Evolutionary conservation across 495 filamentous ascomycete genomes (phyloP).

Genomic region (Jackrogersella multiformis): DNA sequence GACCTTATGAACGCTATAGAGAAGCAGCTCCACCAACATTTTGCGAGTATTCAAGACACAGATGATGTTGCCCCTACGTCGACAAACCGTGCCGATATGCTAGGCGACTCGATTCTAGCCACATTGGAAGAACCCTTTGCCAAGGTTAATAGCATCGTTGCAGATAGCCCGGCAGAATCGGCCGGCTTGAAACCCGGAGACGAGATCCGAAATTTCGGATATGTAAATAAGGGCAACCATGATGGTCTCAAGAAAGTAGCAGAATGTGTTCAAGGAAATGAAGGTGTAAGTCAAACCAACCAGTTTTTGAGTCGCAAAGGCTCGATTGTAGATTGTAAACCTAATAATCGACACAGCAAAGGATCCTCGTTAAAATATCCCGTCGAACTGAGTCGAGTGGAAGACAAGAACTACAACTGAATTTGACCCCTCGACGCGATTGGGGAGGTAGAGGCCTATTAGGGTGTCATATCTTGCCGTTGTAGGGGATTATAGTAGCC

Average conservation of each 20-base stretch:
- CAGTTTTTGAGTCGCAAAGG: neutral
- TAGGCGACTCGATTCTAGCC: conserved; percentile 51
- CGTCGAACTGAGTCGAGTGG: conserved; percentile 56
- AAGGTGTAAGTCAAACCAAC: conserved; percentile 73
- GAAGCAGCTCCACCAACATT: conserved; percentile 81
- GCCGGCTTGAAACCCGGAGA: conserved; percentile 90
- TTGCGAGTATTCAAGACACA: conserved; percentile 60
- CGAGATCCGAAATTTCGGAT: conserved; percentile 82
- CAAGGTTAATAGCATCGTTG: conserved; percentile 83
- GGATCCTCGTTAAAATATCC: conserved; percentile 74
- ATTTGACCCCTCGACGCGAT: conserved; percentile 74
- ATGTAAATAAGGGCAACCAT: conserved; percentile 81
- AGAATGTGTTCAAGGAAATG: conserved; percentile 84
- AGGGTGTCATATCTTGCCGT: conserved; percentile 87
- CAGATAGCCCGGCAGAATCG: conserved; percentile 79
- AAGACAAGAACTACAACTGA: conserved; percentile 69
- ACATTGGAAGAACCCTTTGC: conserved; percentile 79
- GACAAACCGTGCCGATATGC: conserved; percentile 38
- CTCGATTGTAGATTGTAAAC: neutral
- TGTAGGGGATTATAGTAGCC: conserved; percentile 50
- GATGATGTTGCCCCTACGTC: conserved; percentile 36
- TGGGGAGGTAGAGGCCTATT: conserved; percentile 92
- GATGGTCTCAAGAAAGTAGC: conserved; percentile 85
- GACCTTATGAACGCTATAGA: conserved; percentile 84
- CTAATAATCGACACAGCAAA: conserved; percentile 58